These are phyloP conservation scores for Phaffomyces antillensis DNA, from an alignment of 805 yeast genomes.

Conservation along the genomic window DNA sequence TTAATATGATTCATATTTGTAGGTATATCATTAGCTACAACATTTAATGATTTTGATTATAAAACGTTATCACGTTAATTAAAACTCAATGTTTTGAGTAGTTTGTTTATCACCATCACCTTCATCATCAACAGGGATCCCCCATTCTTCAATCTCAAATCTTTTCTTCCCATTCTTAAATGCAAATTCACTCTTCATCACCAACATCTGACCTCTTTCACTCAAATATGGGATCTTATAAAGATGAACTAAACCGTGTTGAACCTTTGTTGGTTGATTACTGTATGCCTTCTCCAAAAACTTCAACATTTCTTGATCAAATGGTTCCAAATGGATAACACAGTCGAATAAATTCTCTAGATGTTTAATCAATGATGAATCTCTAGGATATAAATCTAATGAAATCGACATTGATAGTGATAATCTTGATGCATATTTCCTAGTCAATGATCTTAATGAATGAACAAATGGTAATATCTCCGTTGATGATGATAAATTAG, in stretches of 20 bases:
- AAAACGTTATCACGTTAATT: neutral
- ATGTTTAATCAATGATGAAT: conserved; percentile 37
- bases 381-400: conserved; percentile 58
- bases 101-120: conserved; percentile 19
- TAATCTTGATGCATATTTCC: conserved; percentile 38
- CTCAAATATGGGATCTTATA: conserved; percentile 64
- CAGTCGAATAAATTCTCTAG: conserved; percentile 60
- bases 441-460: conserved; percentile 46
- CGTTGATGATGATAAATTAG: conserved; percentile 36
- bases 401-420: conserved; percentile 52
- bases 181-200: conserved; percentile 68
- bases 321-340: conserved; percentile 71
- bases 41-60: neutral
- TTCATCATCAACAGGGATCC: conserved; percentile 90
- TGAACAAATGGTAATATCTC: conserved; percentile 56
- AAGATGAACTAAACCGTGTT: conserved; percentile 81
- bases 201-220: conserved; percentile 75
- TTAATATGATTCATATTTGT: too few relatives aligned
- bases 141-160: conserved; percentile 90
- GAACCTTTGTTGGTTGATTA: conserved; percentile 65
- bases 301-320: conserved; percentile 63
- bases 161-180: conserved; percentile 77
- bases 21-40: too few relatives aligned
- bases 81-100: conserved; percentile 19
- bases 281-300: conserved; percentile 63